Evolutionary conservation across 108 stramenopile species (phyloP), one percentile per base, ranked within the genome.

Genomic region (Mediolabrus comicus): DNA sequence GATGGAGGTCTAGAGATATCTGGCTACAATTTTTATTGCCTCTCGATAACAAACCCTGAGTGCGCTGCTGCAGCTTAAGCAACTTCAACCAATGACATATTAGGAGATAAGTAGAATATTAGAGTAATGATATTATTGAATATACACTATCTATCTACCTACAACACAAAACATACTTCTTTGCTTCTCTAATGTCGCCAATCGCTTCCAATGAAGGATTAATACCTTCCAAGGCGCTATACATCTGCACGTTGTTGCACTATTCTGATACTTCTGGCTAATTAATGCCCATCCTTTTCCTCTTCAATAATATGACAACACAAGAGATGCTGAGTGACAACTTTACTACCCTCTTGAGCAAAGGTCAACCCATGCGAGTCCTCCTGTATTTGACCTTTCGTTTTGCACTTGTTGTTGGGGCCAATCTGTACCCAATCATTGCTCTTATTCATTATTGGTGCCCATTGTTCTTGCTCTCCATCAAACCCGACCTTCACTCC

Each of bases 21-120:
- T 24, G 85, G 85, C 30, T 86, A 79, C 75, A 81, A 75, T 65
- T 83, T 83, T 56, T 86, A 86, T 62, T 64, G 59, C 24, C 29
- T 86, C 12, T 74, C 74, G 26, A 81, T 77, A 43, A 26, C 72
- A 9, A 71, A 81, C 57, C 85, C 85, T 22, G 72, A 71, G 14
- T 77, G 69, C 63, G 85, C 85, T 16, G 52, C 82, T 8, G 55
- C 69, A 16, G 85, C 85, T 13, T 86, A 80, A 62, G 39, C 39
- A n/a, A n/a, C n/a, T n/a, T n/a, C n/a, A n/a, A n/a, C n/a, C n/a
- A n/a, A n/a, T n/a, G n/a, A n/a, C n/a, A n/a, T n/a, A n/a, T n/a
- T n/a, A n/a, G n/a, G n/a, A n/a, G n/a, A n/a, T n/a, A n/a, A n/a
- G n/a, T n/a, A n/a, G n/a, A n/a, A n/a, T n/a, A n/a, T n/a, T n/a